These are phyloP conservation scores for Phoma sp. DNA, from an alignment of 2,329 filamentous ascomycete genomes.

Conservation along the genomic window DNA sequence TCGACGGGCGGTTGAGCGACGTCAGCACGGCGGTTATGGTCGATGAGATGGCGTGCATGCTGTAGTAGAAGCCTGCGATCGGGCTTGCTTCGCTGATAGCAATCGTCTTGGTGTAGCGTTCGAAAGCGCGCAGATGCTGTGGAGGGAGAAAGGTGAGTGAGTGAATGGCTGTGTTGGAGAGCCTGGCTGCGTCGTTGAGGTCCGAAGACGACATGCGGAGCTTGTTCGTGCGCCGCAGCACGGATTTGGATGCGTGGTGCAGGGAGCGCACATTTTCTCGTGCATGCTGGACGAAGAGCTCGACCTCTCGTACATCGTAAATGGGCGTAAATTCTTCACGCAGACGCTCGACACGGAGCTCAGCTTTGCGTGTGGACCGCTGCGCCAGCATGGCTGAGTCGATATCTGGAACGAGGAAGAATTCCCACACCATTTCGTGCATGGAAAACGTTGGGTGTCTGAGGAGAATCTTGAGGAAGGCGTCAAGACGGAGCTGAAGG, in stretches of 20 bases:
- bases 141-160: constrained; percentile 71
- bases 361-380: constrained; percentile 84
- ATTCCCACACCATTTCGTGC: constrained; percentile 98
- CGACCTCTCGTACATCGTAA: constrained; percentile 80
- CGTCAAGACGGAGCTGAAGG: constrained; percentile 84
- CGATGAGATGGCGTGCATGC: constrained; percentile 79
- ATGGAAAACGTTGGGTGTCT: constrained; percentile 91
- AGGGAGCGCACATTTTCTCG: constrained; percentile 87
- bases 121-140: constrained; percentile 72
- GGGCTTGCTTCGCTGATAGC: constrained; percentile 75
- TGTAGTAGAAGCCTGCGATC: constrained; percentile 73
- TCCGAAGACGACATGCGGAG: constrained; percentile 71
- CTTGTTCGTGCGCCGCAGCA: constrained; percentile 79
- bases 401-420: constrained; percentile 94
- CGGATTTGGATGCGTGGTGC: constrained; percentile 80
- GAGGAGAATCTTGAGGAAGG: constrained; percentile 85
- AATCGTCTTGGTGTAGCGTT: constrained; percentile 72
- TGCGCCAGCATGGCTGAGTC: constrained; percentile 89
- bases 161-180: constrained; percentile 59
- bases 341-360: constrained; percentile 81
- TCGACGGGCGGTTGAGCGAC: constrained; percentile 78
- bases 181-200: constrained; percentile 68
- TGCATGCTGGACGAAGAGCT: constrained; percentile 90
- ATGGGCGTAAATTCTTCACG: constrained; percentile 88
- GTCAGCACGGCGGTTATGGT: constrained; percentile 82